Conservation (phyloP, 306 rosid species). For the Vigna trinervia region DNA sequence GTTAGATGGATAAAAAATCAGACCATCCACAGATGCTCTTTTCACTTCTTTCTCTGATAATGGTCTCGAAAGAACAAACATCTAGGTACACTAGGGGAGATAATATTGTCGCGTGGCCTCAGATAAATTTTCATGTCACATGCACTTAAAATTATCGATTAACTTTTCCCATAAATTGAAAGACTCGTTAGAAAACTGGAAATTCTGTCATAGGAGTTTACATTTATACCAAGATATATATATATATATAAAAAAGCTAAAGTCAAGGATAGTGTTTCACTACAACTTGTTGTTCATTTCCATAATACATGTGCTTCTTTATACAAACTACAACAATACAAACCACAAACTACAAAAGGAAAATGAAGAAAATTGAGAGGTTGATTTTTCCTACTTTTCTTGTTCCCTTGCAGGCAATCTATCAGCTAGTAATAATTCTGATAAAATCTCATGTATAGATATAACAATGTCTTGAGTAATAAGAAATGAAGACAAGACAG, state of each 20-base stretch:
- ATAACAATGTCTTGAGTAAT: background rate
- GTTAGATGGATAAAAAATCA: background rate
- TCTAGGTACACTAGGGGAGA: background rate
- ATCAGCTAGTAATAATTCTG: background rate
- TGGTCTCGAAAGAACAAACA: background rate
- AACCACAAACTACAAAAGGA: background rate
- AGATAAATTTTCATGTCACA: background rate
- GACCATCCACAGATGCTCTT: background rate
- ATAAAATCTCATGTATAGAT: background rate
- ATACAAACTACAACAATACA: slow-evolving; percentile 9
- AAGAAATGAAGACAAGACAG: background rate
- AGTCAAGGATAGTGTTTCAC: background rate
- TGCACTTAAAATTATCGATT: background rate
- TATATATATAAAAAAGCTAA: background rate
- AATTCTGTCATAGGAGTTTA: background rate
- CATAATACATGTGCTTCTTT: slow-evolving; percentile 24
- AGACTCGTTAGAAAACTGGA: background rate
- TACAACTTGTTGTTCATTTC: background rate
- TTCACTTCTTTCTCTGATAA: background rate
- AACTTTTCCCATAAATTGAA: background rate
- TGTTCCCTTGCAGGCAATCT: background rate
- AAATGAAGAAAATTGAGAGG: background rate
- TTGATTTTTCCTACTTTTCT: background rate
- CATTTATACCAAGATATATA: background rate
- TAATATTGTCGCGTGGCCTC: background rate